Evolutionary conservation across 495 filamentous ascomycete species (phyloP).

Genomic region (Tuber melanosporum): DNA sequence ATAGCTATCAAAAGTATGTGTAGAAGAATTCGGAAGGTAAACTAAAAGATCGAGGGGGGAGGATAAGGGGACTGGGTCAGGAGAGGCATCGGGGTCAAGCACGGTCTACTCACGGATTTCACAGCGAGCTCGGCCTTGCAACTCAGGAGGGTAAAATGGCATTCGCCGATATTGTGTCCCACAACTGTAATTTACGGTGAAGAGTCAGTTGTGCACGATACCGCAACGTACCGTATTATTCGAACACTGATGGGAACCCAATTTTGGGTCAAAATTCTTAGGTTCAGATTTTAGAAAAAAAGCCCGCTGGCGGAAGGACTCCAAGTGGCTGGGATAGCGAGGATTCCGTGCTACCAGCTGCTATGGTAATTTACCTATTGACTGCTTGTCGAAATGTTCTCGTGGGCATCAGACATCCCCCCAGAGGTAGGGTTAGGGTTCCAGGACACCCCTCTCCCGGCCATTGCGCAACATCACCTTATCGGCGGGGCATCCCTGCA

Average conservation of each 20-base stretch:
- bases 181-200: not conserved
- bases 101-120: not conserved
- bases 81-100: not conserved
- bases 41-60: not conserved
- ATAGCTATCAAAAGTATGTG: not conserved
- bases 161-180: not conserved
- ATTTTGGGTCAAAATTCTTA: not conserved
- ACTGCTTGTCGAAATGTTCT: not conserved
- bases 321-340: not conserved
- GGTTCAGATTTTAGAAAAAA: not conserved
- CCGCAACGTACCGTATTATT: not conserved
- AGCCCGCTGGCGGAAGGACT: not conserved
- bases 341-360: too few relatives aligned
- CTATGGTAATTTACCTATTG: too few relatives aligned
- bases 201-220: not conserved
- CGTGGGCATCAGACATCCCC: too few relatives aligned
- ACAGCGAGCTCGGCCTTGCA: not conserved
- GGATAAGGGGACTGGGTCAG: not conserved
- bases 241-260: not conserved
- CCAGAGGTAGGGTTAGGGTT: not conserved
- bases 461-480: not conserved
- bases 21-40: not conserved
- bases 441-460: not conserved
- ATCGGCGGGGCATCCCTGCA: not conserved
- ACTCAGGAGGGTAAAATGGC: not conserved